Conservation (phyloP, 768 basidiomycete genomes). For the Lactarius pseudohatsudake region DNA sequence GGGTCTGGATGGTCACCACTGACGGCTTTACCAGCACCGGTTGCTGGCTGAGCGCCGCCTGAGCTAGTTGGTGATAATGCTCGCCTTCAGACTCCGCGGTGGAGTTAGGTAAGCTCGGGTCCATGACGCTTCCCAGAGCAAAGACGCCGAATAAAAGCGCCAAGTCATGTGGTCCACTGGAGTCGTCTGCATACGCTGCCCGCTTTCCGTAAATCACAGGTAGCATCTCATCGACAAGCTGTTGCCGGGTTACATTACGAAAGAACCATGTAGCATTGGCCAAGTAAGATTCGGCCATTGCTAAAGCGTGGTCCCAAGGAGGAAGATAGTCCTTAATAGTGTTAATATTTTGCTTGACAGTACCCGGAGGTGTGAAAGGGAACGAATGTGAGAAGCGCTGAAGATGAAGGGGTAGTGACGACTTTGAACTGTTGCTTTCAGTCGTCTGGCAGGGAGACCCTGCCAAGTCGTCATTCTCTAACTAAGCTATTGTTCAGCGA, state of each 20-base stretch:
- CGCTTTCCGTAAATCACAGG: constrained; percentile 56
- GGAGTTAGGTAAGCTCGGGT: constrained; percentile 36
- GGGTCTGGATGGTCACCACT: constrained; percentile 64
- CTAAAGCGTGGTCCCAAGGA: constrained; percentile 50
- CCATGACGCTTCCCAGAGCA: constrained; percentile 36
- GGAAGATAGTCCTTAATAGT: constrained; percentile 42
- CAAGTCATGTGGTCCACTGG: constrained; percentile 36
- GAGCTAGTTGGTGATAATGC: constrained; percentile 61
- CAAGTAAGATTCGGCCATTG: constrained; percentile 67
- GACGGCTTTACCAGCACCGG: constrained; percentile 71
- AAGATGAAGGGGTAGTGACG: constrained; percentile 31
- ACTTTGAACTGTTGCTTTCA: constrained; percentile 25
- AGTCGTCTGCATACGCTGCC: constrained; percentile 28
- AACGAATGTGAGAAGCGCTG: constrained; percentile 33
- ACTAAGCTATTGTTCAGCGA: constrained; percentile 5
- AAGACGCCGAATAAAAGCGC: constrained; percentile 37
- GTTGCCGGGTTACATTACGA: constrained; percentile 62
- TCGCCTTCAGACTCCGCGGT: constrained; percentile 51
- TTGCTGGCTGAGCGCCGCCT: constrained; percentile 62
- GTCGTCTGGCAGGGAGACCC: constrained; percentile 25
- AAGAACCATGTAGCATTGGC: constrained; percentile 62
- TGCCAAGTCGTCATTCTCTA: constrained; percentile 17
- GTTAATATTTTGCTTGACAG: constrained; percentile 29
- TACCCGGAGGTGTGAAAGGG: constrained; percentile 33
- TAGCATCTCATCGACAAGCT: constrained; percentile 67